Conservation (phyloP, 1,139 yeast genomes). For the Zhuliangozyma parablackwelliae region DNA sequence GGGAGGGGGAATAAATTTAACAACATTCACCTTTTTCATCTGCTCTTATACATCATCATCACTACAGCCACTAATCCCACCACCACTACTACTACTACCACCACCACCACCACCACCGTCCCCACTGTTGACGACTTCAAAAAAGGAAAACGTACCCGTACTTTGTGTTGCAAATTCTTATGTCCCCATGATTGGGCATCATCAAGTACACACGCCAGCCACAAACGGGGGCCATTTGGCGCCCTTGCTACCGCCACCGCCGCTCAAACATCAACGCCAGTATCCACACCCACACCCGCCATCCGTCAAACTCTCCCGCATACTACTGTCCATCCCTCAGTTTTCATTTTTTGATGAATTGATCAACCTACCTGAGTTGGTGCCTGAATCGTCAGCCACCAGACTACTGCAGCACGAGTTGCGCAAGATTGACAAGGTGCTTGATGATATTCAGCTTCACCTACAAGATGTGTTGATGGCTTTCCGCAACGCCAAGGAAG, state of each 20-base stretch:
- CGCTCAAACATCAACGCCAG: background rate
- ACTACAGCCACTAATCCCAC: too few species aligned
- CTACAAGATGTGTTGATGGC: conserved; percentile 17
- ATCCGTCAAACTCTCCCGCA: conserved; percentile 5
- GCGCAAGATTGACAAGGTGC: conserved; percentile 24
- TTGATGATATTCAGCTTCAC: conserved; percentile 29
- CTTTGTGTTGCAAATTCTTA: too few species aligned
- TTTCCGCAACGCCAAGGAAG: conserved; percentile 13
- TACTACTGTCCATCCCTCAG: conserved; percentile 16
- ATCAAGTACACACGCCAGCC: too few species aligned
- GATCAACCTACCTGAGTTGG: conserved; percentile 5
- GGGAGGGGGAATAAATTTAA: too few species aligned
- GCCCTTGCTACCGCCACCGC: background rate
- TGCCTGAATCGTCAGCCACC: conserved; percentile 4
- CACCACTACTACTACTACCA: too few species aligned
- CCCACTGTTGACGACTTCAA: too few species aligned
- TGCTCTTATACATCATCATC: too few species aligned
- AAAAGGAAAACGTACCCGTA: too few species aligned
- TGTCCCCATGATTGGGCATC: too few species aligned
- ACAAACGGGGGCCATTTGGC: background rate
- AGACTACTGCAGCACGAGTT: conserved; percentile 27
- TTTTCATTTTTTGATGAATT: conserved; percentile 34
- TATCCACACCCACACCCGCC: too few species aligned
- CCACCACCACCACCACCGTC: too few species aligned
- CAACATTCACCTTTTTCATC: too few species aligned